A percentile compares a stretch with the other conserved stretches of the same genome.
These are phyloP conservation scores for Neobulgaria alba DNA, from an alignment of 2,329 filamentous ascomycete species.

Conservation along the genomic window DNA sequence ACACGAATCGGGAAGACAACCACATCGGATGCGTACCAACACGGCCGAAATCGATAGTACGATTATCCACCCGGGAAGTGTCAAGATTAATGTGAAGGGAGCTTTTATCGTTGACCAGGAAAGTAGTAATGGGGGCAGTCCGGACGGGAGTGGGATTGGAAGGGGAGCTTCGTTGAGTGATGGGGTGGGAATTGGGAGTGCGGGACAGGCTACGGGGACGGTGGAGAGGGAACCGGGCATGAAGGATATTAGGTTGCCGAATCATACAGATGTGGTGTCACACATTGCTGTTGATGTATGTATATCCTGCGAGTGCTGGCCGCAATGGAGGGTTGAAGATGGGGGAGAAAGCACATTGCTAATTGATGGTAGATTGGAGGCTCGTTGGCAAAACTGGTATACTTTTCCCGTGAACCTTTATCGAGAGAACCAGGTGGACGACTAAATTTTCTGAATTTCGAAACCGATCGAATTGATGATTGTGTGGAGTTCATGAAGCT, in stretches of 20 bases:
- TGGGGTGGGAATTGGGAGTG: constrained; percentile 32
- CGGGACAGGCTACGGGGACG: constrained; percentile 61
- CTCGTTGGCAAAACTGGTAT: constrained; percentile 91
- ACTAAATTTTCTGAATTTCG: constrained; percentile 91
- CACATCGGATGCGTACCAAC: constrained; percentile 28
- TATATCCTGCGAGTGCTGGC: constrained; percentile 23
- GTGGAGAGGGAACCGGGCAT: no score
- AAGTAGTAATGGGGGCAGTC: constrained; percentile 36
- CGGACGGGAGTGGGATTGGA: constrained; percentile 29
- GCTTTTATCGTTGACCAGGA: constrained; percentile 93
- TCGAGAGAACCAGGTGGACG: constrained; percentile 76
- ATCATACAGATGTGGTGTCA: constrained; percentile 90
- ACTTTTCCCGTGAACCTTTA: constrained; percentile 83
- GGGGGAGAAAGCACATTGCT: no score
- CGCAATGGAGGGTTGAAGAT: no score
- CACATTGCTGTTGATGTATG: constrained; percentile 93
- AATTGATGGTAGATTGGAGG: constrained; percentile 67
- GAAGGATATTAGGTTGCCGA: constrained; percentile 93
- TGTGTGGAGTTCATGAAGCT: constrained; percentile 88
- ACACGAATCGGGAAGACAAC: no score
- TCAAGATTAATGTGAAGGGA: constrained; percentile 93
- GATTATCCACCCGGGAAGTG: constrained; percentile 55
- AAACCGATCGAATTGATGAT: constrained; percentile 88
- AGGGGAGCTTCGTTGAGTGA: background rate
- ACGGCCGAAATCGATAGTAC: constrained; percentile 31